Evolutionary conservation across 352 stramenopile species (phyloP).

Genomic region (Phytophthora idaei): DNA sequence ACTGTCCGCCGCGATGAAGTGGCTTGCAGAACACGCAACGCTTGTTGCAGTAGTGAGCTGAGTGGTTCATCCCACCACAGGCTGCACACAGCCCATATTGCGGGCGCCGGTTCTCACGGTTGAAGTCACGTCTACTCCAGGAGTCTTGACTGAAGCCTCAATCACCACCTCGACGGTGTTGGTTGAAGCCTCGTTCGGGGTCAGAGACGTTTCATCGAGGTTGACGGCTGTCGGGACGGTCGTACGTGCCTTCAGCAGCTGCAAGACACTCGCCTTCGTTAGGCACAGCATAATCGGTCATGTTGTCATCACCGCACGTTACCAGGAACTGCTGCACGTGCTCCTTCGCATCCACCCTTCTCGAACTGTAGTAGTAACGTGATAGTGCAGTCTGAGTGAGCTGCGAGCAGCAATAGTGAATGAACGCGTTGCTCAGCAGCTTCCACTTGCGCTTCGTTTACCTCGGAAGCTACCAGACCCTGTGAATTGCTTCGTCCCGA

Average conservation of each 20-base stretch:
- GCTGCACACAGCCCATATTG: slow-evolving; percentile 6
- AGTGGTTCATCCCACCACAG: background rate
- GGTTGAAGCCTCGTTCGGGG: background rate
- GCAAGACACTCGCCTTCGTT: too few relatives aligned
- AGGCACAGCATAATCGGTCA: background rate
- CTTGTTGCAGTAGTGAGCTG: background rate
- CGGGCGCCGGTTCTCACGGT: background rate
- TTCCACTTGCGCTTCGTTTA: background rate
- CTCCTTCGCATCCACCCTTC: background rate
- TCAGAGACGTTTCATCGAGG: background rate
- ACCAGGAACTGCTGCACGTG: background rate
- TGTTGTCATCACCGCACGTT: background rate
- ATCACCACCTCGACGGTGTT: background rate
- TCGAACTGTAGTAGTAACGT: background rate
- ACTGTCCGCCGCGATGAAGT: background rate
- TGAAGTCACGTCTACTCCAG: background rate
- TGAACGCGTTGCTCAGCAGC: background rate
- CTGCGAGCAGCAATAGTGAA: background rate
- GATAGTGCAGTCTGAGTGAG: background rate
- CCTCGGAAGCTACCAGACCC: background rate
- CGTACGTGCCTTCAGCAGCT: background rate
- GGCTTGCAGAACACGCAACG: background rate
- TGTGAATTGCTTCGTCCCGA: background rate
- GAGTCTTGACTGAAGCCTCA: background rate
- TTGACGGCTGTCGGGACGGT: background rate